Conservation (phyloP, 2,329 filamentous ascomycete species). For the Penicillium sp. region DNA sequence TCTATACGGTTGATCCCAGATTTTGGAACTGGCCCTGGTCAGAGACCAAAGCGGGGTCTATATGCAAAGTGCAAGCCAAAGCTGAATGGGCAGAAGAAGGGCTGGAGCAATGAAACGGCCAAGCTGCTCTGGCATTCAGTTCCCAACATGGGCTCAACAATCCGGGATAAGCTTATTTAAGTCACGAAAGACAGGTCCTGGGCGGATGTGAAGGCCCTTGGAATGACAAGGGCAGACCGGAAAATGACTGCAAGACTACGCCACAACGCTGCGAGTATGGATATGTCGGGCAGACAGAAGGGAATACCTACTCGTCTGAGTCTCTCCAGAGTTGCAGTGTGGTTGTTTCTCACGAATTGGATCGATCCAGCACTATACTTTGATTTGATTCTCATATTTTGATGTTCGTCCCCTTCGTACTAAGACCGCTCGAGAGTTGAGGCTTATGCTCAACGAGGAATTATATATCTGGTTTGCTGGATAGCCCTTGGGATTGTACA, state of each 20-base stretch:
- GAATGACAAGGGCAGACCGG: conserved; percentile 31
- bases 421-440: too few species aligned
- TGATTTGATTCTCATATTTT: too few species aligned
- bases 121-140: conserved; percentile 48
- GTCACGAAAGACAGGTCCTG: conserved; percentile 37
- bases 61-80: conserved; percentile 24
- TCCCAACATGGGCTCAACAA: conserved; percentile 31
- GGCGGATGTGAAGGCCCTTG: conserved; percentile 40
- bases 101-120: conserved; percentile 30
- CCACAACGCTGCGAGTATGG: conserved; percentile 52
- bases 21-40: conserved; percentile 49
- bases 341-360: conserved; percentile 44
- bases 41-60: conserved; percentile 24
- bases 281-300: conserved; percentile 50
- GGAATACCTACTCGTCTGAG: conserved; percentile 49
- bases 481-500: too few species aligned
- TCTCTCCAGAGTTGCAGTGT: conserved; percentile 51
- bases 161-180: conserved; percentile 35
- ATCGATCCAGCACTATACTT: conserved; percentile 48
- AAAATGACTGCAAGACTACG: conserved; percentile 42
- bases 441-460: too few species aligned
- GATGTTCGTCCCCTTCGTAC: too few species aligned
- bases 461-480: too few species aligned
- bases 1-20: conserved; percentile 49
- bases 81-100: conserved; percentile 18